Percentiles rank a stretch among this genome's conserved stretches.
phyloP scores from a whole-genome alignment of 192 early-diverging fungal species.

The Coemansia asiatica region DNA sequence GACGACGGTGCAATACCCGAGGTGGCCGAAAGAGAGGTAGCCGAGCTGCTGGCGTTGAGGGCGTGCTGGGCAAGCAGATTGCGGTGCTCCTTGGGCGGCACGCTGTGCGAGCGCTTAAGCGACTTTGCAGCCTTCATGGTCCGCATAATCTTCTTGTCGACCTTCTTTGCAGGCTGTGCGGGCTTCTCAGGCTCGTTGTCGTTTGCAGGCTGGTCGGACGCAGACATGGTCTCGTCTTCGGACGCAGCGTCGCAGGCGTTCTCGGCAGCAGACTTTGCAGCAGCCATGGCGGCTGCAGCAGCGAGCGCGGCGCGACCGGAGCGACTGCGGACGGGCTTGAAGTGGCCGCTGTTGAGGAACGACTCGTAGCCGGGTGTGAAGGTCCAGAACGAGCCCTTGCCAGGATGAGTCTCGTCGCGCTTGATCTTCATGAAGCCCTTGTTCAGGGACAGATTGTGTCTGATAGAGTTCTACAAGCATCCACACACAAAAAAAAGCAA shows the following conservation, averaged over 20 bases:
- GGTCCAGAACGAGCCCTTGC: constrained; percentile 84
- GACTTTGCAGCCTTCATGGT: constrained; percentile 45
- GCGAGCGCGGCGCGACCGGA: constrained; percentile 53
- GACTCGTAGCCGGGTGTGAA: constrained; percentile 57
- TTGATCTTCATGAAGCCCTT: constrained; percentile 78
- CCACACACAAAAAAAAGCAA: constrained; percentile 7
- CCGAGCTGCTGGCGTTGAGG: constrained; percentile 5
- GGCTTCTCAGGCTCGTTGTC: constrained; percentile 1
- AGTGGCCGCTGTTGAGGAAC: constrained; percentile 52
- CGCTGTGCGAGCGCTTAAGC: constrained; percentile 56
- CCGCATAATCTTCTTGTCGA: constrained; percentile 42
- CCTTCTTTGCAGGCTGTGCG: constrained; percentile 20
- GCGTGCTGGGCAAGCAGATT: constrained; percentile 17
- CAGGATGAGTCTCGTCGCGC: constrained; percentile 74
- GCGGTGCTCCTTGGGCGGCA: constrained; percentile 50
- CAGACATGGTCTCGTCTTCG: constrained; percentile 16
- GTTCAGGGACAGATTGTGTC: constrained; percentile 86
- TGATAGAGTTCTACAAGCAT: constrained; percentile 81
- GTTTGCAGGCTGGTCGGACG: constrained; percentile 14
- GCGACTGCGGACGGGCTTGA: constrained; percentile 57
- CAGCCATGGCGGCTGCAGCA: constrained; percentile 50
- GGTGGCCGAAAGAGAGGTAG: constrained; percentile 17
- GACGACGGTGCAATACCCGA: constrained; percentile 18
- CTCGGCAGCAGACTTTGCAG: constrained; percentile 23
- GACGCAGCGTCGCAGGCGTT: constrained; percentile 13